Base-by-base conservation (phyloP, 768 basidiomycete species). In the Gelatoporia subvermispora region DNA sequence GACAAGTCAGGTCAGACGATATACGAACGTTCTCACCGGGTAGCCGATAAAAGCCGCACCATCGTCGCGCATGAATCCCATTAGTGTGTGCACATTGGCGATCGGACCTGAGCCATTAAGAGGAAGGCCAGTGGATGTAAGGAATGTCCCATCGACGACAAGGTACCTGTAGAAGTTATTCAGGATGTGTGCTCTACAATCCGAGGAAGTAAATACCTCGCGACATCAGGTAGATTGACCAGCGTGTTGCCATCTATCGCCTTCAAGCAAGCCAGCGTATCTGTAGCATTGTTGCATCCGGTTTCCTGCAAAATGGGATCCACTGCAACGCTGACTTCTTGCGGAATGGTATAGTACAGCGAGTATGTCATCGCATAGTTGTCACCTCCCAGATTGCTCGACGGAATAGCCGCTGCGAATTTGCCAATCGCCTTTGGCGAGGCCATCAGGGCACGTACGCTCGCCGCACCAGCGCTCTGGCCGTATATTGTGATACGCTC, bases 61-160 rank as follows among this genome's bases (percentile, higher is more conserved):
- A 53, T 78, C 77, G 49, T 75, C 75, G 17, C 72, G 62, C 72
- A 76, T 76, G 68, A 70, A 72, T 1, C 77, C 77, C 51, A 73
- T 72, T 50, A 79, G 67, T 35, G 72, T 67, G 47, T 74, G 74
- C 1, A 72, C 75, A 21, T 71, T 60, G 4, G 73, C 73, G 1
- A 66, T 62, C 0, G 68, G 69, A 0, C 70, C 73, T 1, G 60
- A 52, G 1, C 72, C 72, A 40, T 67, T 65, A 13, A 77, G 55
- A 3, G 66, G 65, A 2, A 79, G 68, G 13, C 68, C 64, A 34
- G 62, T 58, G 2, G 66, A 59, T 0, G 64, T 66, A 43, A 78
- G 65, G 57, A 68, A 73, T n/a, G 65, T 72, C 2, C 76, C 76
- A 46, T 78, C 76, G 9, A 75, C 71, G 10, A 76, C 74, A 41